Conservation (phyloP, 345 rosid species). For the Brassica carinata region DNA sequence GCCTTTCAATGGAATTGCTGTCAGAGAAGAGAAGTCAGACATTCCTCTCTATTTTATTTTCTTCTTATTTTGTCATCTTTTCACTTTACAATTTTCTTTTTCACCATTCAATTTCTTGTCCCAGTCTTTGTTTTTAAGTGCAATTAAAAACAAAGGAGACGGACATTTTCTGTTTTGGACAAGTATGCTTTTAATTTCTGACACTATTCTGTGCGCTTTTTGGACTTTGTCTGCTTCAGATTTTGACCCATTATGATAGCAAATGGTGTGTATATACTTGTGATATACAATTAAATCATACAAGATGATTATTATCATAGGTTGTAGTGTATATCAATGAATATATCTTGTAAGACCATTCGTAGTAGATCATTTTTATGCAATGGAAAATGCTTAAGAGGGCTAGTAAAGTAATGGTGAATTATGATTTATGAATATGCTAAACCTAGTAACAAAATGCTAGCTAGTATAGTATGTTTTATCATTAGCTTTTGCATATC, state of each 20-base stretch:
- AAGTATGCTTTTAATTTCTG: conserved; percentile 30
- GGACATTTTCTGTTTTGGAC: conserved; percentile 28
- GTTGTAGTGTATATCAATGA: neutral
- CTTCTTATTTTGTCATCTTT: conserved; percentile 9
- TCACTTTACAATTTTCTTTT: conserved; percentile 6
- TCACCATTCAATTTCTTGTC: neutral
- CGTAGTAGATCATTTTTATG: neutral
- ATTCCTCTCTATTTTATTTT: conserved; percentile 26
- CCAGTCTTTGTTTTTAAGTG: neutral
- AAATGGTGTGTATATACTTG: conserved; percentile 15
- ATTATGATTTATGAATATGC: neutral
- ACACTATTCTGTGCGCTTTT: conserved; percentile 34
- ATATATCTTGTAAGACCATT: too few species aligned
- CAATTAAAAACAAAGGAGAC: conserved; percentile 10
- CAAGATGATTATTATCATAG: neutral
- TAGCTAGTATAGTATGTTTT: neutral
- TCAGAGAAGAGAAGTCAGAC: conserved; percentile 28
- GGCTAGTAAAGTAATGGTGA: neutral
- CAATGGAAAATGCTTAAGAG: neutral
- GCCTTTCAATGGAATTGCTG: conserved; percentile 17
- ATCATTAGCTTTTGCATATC: neutral
- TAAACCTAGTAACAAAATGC: neutral
- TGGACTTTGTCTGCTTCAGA: conserved; percentile 37
- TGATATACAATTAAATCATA: neutral
- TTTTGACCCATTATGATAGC: conserved; percentile 35